Conservation (phyloP, 805 yeast species). For the Schwanniomyces sp. region DNA sequence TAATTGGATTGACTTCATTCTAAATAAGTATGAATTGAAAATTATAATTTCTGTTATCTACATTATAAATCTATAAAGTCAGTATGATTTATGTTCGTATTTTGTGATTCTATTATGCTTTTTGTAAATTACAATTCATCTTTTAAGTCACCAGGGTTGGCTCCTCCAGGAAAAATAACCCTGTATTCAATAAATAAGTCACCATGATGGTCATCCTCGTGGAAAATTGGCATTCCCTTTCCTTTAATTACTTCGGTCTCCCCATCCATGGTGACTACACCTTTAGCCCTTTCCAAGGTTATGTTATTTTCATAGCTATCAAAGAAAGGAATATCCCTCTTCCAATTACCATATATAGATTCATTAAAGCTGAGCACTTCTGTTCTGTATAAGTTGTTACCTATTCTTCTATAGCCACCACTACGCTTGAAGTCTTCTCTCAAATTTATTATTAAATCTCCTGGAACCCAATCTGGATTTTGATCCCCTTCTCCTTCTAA, state of each 20-base stretch:
- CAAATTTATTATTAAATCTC: slow-evolving; percentile 68
- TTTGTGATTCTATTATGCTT: neutral
- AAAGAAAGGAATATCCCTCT: slow-evolving; percentile 61
- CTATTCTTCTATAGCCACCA: slow-evolving; percentile 85
- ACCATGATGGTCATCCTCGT: slow-evolving; percentile 42
- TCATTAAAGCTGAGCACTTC: slow-evolving; percentile 75
- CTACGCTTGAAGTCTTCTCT: slow-evolving; percentile 56
- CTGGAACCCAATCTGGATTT: slow-evolving; percentile 78
- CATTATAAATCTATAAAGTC: neutral
- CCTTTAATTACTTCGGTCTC: slow-evolving; percentile 70
- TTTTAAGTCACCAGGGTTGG: slow-evolving; percentile 6
- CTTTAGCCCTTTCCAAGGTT: slow-evolving; percentile 46
- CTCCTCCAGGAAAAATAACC: slow-evolving; percentile 35
- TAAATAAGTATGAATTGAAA: neutral
- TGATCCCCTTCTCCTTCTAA: slow-evolving; percentile 80
- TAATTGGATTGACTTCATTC: neutral
- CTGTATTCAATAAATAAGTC: slow-evolving; percentile 52
- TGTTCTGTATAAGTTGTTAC: slow-evolving; percentile 70
- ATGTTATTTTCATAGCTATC: slow-evolving; percentile 56
- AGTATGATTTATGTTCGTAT: neutral
- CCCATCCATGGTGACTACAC: slow-evolving; percentile 59
- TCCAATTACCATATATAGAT: slow-evolving; percentile 81
- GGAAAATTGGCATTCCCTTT: slow-evolving; percentile 80
- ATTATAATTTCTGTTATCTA: neutral
- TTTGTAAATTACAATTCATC: slow-evolving; percentile 21